A percentile compares a stretch with the other conserved stretches of the same genome.
phyloP scores from a whole-genome alignment of 768 basidiomycete species.

The Tylopilus sp. region DNA sequence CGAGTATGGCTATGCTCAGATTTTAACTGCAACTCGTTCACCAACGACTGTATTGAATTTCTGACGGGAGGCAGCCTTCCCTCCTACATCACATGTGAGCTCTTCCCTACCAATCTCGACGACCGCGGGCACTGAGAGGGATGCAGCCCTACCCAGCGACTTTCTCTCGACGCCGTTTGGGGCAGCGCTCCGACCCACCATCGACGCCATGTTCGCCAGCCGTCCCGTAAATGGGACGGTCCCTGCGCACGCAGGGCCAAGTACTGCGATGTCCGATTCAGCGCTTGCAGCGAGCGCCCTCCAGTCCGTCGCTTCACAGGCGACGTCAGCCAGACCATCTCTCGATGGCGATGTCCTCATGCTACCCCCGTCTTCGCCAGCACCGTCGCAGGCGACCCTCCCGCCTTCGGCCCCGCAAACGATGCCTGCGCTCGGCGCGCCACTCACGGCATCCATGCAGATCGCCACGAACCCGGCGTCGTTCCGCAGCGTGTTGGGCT shows the following conservation, averaged over 20 bases:
- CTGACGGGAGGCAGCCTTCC: slow-evolving; percentile 83
- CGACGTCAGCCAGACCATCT: slow-evolving; percentile 29
- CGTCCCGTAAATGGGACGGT: slow-evolving; percentile 31
- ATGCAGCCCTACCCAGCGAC: slow-evolving; percentile 68
- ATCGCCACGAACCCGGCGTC: slow-evolving; percentile 72
- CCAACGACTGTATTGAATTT: slow-evolving; percentile 83
- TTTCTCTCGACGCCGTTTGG: slow-evolving; percentile 91
- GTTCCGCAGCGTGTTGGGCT: slow-evolving; percentile 59
- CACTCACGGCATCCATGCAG: slow-evolving; percentile 61
- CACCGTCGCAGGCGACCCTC: slow-evolving; percentile 11
- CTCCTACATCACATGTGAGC: slow-evolving; percentile 69
- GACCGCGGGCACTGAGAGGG: background rate
- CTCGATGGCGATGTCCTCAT: background rate
- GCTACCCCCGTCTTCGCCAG: background rate
- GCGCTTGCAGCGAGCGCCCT: slow-evolving; percentile 52
- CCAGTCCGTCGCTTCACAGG: slow-evolving; percentile 54
- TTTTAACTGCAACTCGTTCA: slow-evolving; percentile 95
- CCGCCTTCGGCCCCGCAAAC: slow-evolving; percentile 22
- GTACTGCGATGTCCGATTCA: slow-evolving; percentile 38
- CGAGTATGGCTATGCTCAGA: slow-evolving; percentile 40
- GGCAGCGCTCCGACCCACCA: slow-evolving; percentile 79
- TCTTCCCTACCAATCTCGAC: background rate
- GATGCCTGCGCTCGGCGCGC: slow-evolving; percentile 36
- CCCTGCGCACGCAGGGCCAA: slow-evolving; percentile 28
- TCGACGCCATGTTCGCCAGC: slow-evolving; percentile 81